Percentiles rank a stretch among this genome's conserved stretches.
Conservation (phyloP, 2,329 filamentous ascomycete genomes). For the Aspergillus piperis region DNA sequence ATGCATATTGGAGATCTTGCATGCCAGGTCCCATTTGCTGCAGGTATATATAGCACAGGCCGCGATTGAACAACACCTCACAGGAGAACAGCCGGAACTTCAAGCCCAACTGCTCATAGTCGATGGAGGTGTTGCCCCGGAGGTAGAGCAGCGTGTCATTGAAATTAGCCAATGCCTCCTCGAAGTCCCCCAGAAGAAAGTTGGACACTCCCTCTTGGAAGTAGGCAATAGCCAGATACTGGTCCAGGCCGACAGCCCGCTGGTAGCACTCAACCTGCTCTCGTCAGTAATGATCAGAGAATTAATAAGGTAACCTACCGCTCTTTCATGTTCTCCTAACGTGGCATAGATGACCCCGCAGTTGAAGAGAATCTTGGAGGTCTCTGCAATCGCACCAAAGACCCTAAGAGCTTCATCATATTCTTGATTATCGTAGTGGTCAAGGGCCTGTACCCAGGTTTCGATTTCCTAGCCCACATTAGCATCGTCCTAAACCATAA, state of each 20-base stretch:
- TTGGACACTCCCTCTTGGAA: constrained; percentile 99
- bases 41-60: constrained; percentile 95
- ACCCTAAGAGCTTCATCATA: constrained; percentile 84
- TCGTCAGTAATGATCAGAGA: constrained; percentile 11
- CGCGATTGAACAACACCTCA: constrained; percentile 95
- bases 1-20: constrained; percentile 85
- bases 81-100: constrained; percentile 97
- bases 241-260: constrained; percentile 82
- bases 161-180: constrained; percentile 96
- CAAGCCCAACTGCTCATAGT: constrained; percentile 93
- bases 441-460: constrained; percentile 91
- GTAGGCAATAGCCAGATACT: constrained; percentile 95
- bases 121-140: constrained; percentile 93
- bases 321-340: constrained; percentile 91
- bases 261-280: constrained; percentile 92
- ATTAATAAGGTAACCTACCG: constrained; percentile 59
- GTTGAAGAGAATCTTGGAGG: constrained; percentile 98
- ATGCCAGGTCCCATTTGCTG: constrained; percentile 88
- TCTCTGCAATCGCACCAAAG: constrained; percentile 87
- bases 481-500: not conserved
- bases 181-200: constrained; percentile 94
- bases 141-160: constrained; percentile 96
- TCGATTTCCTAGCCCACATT: constrained; percentile 80
- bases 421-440: constrained; percentile 93
- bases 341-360: constrained; percentile 97